Evolutionary conservation across 768 basidiomycete species (phyloP).

Genomic region (Boletus sp.): DNA sequence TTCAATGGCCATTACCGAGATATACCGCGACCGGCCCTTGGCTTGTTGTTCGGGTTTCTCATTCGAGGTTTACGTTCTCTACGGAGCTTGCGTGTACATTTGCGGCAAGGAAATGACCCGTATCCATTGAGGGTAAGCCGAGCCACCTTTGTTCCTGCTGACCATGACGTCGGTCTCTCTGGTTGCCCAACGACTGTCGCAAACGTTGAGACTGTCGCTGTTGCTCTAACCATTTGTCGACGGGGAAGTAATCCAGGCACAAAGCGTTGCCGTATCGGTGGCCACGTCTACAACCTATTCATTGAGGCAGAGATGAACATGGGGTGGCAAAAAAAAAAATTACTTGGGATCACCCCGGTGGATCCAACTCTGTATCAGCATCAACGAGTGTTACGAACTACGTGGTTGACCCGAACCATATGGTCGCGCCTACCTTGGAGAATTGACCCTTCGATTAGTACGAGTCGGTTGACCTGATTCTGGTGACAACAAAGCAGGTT

Average conservation of each 20-base stretch:
- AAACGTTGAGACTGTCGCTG: slow-evolving; percentile 96
- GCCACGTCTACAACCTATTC: slow-evolving; percentile 66
- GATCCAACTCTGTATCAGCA: too few relatives aligned
- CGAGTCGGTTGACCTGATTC: too few relatives aligned
- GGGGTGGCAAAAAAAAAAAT: too few relatives aligned
- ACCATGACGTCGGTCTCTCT: slow-evolving; percentile 94
- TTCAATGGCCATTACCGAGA: slow-evolving; percentile 57
- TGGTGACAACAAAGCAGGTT: too few relatives aligned
- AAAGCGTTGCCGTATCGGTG: slow-evolving; percentile 80
- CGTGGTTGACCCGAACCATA: too few relatives aligned
- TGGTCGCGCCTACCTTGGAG: too few relatives aligned
- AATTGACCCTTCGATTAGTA: too few relatives aligned
- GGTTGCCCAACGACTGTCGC: slow-evolving; percentile 97
- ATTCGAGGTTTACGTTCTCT: slow-evolving; percentile 95
- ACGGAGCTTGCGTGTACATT: slow-evolving; percentile 96
- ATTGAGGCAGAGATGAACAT: too few relatives aligned
- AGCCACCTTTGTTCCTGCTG: too few relatives aligned
- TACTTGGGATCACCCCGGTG: too few relatives aligned
- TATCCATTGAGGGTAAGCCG: slow-evolving; percentile 93
- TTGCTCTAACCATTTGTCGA: slow-evolving; percentile 91
- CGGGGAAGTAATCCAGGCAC: slow-evolving; percentile 90
- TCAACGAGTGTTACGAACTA: too few relatives aligned
- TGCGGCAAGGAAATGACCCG: slow-evolving; percentile 98
- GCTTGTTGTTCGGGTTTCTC: slow-evolving; percentile 87
- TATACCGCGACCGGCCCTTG: slow-evolving; percentile 79